phyloP scores from a whole-genome alignment of 441 rosid species.

The Viola pubescens region DNA sequence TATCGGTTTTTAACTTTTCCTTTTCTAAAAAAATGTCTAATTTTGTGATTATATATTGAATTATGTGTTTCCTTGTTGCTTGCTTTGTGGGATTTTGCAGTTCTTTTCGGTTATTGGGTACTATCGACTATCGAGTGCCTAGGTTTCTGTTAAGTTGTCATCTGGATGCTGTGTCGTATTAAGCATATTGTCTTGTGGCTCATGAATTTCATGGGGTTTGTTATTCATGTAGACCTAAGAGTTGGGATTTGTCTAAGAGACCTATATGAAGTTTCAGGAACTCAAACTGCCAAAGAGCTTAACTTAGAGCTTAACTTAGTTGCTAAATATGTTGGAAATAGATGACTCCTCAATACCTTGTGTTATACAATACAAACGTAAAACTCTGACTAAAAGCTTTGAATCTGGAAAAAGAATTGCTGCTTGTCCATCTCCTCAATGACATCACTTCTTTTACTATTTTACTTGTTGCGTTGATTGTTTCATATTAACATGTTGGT shows the following conservation, averaged over 20 bases:
- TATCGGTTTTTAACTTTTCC: background rate
- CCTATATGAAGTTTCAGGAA: background rate
- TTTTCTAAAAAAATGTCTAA: background rate
- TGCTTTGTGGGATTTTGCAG: too few species aligned
- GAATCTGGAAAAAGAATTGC: background rate
- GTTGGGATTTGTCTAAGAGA: background rate
- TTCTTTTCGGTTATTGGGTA: too few species aligned
- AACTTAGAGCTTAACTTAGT: too few species aligned
- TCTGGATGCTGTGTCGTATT: background rate
- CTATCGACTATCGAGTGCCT: background rate
- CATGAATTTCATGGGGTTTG: background rate
- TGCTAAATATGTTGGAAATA: background rate
- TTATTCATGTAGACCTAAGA: background rate
- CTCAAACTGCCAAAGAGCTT: background rate
- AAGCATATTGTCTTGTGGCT: background rate
- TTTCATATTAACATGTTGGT: conserved; percentile 2
- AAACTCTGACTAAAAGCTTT: too few species aligned
- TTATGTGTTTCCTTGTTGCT: too few species aligned
- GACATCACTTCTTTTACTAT: background rate
- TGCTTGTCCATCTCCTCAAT: too few species aligned
- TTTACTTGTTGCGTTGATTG: background rate
- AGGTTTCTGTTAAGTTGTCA: background rate
- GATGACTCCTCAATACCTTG: background rate
- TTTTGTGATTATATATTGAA: too few species aligned
- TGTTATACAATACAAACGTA: too few species aligned